Evolutionary conservation across 345 rosid species (phyloP), one percentile per base, ranked within the genome.

Genomic region (Gynandropsis gynandra): DNA sequence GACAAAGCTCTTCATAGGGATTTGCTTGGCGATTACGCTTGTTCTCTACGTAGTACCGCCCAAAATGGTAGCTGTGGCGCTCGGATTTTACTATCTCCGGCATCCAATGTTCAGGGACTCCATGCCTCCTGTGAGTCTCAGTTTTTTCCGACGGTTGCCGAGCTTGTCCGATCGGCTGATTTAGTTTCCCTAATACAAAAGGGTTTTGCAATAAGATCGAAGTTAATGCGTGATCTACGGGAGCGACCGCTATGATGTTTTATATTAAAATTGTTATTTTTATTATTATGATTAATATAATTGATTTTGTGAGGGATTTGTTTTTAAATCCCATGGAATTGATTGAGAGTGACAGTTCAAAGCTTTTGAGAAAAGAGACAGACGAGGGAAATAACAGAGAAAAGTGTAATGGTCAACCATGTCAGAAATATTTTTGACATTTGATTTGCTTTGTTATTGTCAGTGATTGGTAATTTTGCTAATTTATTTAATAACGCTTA

Each of bases 61-160:
- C 12, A 87, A 92, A 71, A 87, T 85, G 93, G 96, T 87, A 40
- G 94, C 98, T 0, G 98, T 92, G 61, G 97, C 98, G 29, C 66
- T 92, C 15, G 98, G 98, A 13, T 92, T 92, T 70, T 87, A 87
- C 55, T 92, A 77, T 43, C 75, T 92, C 17, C 70, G 98, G 57
- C 98, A 92, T 68, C 98, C 98, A 1, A 85, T 92, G 97, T 92
- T 92, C 51, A 64, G 98, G 51, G 79, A 82, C 74, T 84, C 95
- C 3, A 87, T 87, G 97, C 95, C 98, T 10, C 74, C 97, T 56
- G 72, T 78, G 3, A 80, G 90, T 71, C 67, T 85, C 61, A 92
- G 80, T 80, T 87, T 87, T 62, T 92, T 87, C 84, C 76, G 93
- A 59, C 75, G 98, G 57, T 83, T 92, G 15, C 98, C 98, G 0